These are phyloP conservation scores for Lachnellula subtilissima DNA, from an alignment of 2,329 filamentous ascomycete genomes.

Conservation along the genomic window DNA sequence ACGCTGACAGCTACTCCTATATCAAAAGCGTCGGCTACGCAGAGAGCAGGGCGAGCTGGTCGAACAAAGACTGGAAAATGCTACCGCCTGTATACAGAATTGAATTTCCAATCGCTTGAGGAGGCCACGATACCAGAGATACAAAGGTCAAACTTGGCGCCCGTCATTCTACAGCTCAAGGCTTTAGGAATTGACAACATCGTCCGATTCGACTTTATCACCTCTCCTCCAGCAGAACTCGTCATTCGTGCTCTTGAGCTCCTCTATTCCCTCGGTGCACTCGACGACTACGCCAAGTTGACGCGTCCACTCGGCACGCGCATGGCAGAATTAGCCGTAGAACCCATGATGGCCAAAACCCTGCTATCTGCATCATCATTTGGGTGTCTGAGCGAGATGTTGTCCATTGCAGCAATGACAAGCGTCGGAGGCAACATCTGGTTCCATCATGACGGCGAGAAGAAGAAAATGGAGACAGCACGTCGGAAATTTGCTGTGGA, in stretches of 20 bases:
- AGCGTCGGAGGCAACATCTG: constrained; percentile 78
- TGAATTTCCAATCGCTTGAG: constrained; percentile 59
- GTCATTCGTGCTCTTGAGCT: constrained; percentile 83
- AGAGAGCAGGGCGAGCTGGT: constrained; percentile 84
- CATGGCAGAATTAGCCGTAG: constrained; percentile 90
- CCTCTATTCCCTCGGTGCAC: constrained; percentile 76
- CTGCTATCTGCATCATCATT: constrained; percentile 72
- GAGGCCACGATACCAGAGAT: constrained; percentile 82
- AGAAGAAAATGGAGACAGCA: constrained; percentile 68
- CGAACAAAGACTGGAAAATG: constrained; percentile 89
- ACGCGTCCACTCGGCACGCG: constrained; percentile 80
- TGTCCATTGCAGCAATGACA: constrained; percentile 92
- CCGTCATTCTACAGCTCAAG: constrained; percentile 85
- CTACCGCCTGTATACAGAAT: constrained; percentile 84
- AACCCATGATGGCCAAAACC: constrained; percentile 93
- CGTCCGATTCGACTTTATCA: constrained; percentile 83
- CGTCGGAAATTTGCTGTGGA: constrained; percentile 82
- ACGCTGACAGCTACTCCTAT: constrained; percentile 75
- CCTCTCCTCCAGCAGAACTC: constrained; percentile 77
- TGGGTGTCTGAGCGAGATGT: constrained; percentile 75
- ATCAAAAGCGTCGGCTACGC: constrained; percentile 88
- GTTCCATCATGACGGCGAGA: constrained; percentile 74
- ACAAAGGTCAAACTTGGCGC: constrained; percentile 84
- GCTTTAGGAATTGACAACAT: constrained; percentile 94
- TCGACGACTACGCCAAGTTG: constrained; percentile 86